Conservation (phyloP, 257 asterid genomes). For the Coffea eugenioides region DNA sequence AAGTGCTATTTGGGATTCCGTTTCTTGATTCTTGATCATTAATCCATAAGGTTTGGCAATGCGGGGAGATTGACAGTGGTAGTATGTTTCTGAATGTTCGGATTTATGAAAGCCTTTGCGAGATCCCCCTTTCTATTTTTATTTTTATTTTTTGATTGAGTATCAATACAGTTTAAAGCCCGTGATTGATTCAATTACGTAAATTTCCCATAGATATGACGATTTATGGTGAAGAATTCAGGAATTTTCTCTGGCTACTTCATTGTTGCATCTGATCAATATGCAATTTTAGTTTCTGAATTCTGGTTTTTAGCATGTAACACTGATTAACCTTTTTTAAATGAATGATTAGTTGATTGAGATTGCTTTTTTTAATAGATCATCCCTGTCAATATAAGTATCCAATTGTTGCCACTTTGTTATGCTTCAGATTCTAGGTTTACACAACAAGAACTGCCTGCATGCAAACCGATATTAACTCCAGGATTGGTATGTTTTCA, state of each 20-base stretch:
- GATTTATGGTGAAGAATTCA: no score
- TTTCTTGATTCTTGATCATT: background rate
- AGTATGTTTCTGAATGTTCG: background rate
- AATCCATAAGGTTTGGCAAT: background rate
- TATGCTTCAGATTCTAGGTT: conserved; percentile 77
- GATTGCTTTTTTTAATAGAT: background rate
- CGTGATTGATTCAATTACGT: background rate
- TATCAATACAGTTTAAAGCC: no score
- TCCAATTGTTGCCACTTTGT: background rate
- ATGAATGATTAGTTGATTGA: background rate
- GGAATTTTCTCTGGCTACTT: background rate
- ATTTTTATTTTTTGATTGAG: no score
- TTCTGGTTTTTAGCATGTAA: background rate
- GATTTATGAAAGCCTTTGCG: no score
- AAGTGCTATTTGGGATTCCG: background rate
- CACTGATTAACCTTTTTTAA: background rate
- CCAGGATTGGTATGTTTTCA: conserved; percentile 61
- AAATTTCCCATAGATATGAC: background rate
- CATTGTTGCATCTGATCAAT: background rate
- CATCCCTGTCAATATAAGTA: background rate
- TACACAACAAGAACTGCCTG: conserved; percentile 96
- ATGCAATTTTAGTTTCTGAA: background rate
- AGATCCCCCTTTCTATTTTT: no score
- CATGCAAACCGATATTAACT: conserved; percentile 91
- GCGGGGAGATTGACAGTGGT: background rate